Conservation (phyloP, 2,329 filamentous ascomycete genomes). For the Colletotrichum scovillei region DNA sequence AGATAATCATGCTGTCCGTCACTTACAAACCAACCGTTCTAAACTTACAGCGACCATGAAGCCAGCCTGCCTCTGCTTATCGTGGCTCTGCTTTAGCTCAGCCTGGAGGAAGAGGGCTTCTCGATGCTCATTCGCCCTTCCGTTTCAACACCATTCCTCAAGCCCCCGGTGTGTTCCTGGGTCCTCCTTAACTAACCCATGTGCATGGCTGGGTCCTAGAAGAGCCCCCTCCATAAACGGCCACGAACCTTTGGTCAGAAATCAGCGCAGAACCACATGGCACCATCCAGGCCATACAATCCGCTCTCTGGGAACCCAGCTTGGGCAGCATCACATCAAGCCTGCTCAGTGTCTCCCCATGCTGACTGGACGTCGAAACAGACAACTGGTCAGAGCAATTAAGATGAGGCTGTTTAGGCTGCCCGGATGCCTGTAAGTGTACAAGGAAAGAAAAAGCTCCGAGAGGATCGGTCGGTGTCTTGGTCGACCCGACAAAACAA, state of each 20-base stretch:
- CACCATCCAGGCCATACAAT: slow-evolving; percentile 31
- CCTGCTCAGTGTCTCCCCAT: background rate
- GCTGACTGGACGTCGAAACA: background rate
- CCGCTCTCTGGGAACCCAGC: background rate
- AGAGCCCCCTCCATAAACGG: background rate
- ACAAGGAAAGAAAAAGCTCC: slow-evolving; percentile 10
- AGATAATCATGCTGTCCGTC: background rate
- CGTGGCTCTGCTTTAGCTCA: slow-evolving; percentile 11
- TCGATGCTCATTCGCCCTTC: slow-evolving; percentile 12
- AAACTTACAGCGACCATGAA: background rate
- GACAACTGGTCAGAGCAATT: background rate
- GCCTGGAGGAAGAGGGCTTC: background rate
- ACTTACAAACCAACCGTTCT: background rate
- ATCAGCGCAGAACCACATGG: slow-evolving; percentile 33
- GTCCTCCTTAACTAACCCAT: background rate
- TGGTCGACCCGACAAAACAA: background rate
- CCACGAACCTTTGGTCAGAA: slow-evolving; percentile 1
- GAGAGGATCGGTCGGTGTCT: slow-evolving; percentile 1
- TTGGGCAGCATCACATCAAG: slow-evolving; percentile 14
- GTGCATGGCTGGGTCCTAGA: no score
- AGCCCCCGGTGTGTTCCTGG: background rate
- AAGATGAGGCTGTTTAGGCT: slow-evolving; percentile 3
- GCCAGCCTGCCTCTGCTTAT: background rate
- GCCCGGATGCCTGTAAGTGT: background rate
- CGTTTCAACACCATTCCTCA: slow-evolving; percentile 11